Base-by-base conservation (phyloP, 1,284 basidiomycete species). In the Cutaneotrichosporon sp. region DNA sequence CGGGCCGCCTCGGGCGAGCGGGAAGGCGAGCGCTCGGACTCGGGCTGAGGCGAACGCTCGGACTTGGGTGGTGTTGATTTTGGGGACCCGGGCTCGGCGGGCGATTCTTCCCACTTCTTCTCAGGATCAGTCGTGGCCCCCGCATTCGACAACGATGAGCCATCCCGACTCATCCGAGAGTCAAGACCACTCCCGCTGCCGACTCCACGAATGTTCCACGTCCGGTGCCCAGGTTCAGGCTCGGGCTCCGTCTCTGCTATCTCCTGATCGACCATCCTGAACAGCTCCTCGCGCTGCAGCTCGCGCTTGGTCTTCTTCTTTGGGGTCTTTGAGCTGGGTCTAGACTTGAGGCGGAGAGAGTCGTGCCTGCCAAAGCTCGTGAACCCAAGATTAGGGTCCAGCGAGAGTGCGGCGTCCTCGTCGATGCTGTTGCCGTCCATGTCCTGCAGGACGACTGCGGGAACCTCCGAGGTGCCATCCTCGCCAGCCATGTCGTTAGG, bases 241-340 rank as follows among this genome's bases (percentile, higher is more conserved):
- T 51, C 59, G 18, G 54, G 24, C 25, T 34, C 20, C 24, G 72
- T 25, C n/a, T 61, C 62, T 3, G 65, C 65, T 42, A 79, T 66
- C 38, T 77, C 72, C 47, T 77, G 72, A 38, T 74, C 75, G 13
- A 77, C 71, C 68, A 74, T 66, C 25, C 68, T 70, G 65, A 80
- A 76, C 53, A 80, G 60, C 42, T 71, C 67, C 52, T 80, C 78
- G 16, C 79, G 62, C 64, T 79, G 76, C 24, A 72, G 67, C 58
- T 80, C 79, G 18, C 77, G 69, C 64, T 77, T 76, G 8, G 74
- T 77, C 64, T 76, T 77, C 24, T 64, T 53, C 5, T 69, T 62
- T 1, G 69, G 69, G 1, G 47, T 38, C 14, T 51, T 38, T 1
- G 34, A 27, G 9, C 27, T 14, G 4, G 54, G 46, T 9, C 58